Evolutionary conservation across 2,329 filamentous ascomycete genomes (phyloP).

Genomic region (Orbilia blumenaviensis): DNA sequence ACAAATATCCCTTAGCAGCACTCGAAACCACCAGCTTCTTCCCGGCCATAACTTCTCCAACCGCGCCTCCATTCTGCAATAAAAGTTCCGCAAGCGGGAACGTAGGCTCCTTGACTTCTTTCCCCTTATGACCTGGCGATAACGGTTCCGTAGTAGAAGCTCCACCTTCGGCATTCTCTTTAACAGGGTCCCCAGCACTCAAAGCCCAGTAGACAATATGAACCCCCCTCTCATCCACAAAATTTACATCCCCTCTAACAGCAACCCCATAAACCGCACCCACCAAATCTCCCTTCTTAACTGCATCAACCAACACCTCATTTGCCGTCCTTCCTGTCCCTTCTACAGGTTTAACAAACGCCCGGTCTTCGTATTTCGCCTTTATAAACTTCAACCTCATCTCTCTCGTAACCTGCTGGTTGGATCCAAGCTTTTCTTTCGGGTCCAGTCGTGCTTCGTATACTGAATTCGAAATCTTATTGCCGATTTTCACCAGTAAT

Average conservation of each 20-base stretch:
- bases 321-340: slow-evolving; percentile 70
- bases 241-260: slow-evolving; percentile 85
- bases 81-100: slow-evolving; percentile 92
- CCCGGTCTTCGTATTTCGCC: slow-evolving; percentile 86
- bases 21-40: slow-evolving; percentile 85
- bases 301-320: slow-evolving; percentile 86
- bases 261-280: slow-evolving; percentile 91
- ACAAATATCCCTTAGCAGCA: slow-evolving; percentile 82
- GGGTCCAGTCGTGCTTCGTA: slow-evolving; percentile 89
- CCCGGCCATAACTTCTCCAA: slow-evolving; percentile 65
- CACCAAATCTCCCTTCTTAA: slow-evolving; percentile 96
- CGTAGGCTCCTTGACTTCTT: slow-evolving; percentile 68
- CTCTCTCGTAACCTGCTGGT: slow-evolving; percentile 76
- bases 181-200: slow-evolving; percentile 81
- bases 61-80: slow-evolving; percentile 90
- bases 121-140: slow-evolving; percentile 59
- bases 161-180: slow-evolving; percentile 46
- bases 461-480: slow-evolving; percentile 93
- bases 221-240: slow-evolving; percentile 82
- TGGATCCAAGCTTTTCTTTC: slow-evolving; percentile 75
- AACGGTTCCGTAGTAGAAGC: not conserved
- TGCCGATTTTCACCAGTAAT: slow-evolving; percentile 87
- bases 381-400: slow-evolving; percentile 95
- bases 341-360: slow-evolving; percentile 68
- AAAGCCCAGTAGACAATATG: slow-evolving; percentile 91